Conservation (phyloP, 305 asterid species). For the Striga hermonthica region DNA sequence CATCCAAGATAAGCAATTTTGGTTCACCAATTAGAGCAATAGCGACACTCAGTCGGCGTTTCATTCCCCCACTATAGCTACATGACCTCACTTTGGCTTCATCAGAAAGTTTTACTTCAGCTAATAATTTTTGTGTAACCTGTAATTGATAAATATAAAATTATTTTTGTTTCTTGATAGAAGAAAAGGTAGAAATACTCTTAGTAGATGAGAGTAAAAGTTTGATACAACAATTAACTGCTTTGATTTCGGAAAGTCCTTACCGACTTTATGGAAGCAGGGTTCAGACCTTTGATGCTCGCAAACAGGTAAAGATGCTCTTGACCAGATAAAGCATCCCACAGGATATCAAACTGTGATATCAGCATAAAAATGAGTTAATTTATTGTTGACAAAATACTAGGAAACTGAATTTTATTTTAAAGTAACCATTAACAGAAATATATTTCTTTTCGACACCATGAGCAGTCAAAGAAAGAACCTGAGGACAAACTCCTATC, state of each 20-base stretch:
- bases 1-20: slow-evolving; percentile 81
- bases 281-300: slow-evolving; percentile 73
- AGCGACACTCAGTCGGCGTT: slow-evolving; percentile 90
- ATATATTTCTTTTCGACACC: background rate
- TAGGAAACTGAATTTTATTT: background rate
- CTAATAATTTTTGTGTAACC: slow-evolving; percentile 62
- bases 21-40: slow-evolving; percentile 96
- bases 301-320: slow-evolving; percentile 91
- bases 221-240: background rate
- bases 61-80: slow-evolving; percentile 96
- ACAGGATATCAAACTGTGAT: slow-evolving; percentile 80
- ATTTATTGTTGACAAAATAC: slow-evolving; percentile 24
- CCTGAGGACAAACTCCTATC: slow-evolving; percentile 98
- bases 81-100: slow-evolving; percentile 71
- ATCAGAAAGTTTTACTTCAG: slow-evolving; percentile 70
- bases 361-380: slow-evolving; percentile 30
- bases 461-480: slow-evolving; percentile 29
- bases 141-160: slow-evolving; percentile 33
- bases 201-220: slow-evolving; percentile 10
- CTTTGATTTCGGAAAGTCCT: slow-evolving; percentile 27
- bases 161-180: slow-evolving; percentile 1
- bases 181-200: background rate
- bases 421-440: background rate
- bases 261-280: slow-evolving; percentile 57
- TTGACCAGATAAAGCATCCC: slow-evolving; percentile 88